These are phyloP conservation scores for Calonectria honghensis DNA, from an alignment of 2,329 filamentous ascomycete genomes.

Conservation along the genomic window DNA sequence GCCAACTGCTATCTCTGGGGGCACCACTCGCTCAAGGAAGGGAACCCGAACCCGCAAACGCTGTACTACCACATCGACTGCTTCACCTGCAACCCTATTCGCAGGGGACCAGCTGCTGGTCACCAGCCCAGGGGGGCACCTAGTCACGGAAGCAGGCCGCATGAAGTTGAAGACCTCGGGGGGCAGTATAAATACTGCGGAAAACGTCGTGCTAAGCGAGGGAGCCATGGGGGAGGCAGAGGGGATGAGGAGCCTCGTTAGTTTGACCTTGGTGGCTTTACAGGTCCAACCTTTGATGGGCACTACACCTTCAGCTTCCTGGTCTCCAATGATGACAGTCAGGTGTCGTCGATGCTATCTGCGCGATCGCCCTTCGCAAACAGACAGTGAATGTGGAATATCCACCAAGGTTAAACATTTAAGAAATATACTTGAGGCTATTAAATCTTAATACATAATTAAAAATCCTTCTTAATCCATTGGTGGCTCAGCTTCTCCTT, in stretches of 20 bases:
- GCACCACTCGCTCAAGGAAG: neutral
- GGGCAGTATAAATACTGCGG: neutral
- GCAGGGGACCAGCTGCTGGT: neutral
- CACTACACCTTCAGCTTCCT: neutral
- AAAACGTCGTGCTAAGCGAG: neutral
- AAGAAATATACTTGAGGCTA: neutral
- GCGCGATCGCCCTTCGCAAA: neutral
- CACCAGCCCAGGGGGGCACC: neutral
- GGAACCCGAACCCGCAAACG: neutral
- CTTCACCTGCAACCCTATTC: neutral
- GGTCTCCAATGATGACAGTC: neutral
- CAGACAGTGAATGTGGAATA: neutral
- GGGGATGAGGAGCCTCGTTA: neutral
- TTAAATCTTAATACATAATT: neutral
- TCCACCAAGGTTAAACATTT: neutral
- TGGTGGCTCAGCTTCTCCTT: slow-evolving; percentile 58
- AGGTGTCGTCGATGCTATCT: neutral
- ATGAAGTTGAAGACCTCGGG: neutral
- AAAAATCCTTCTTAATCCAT: slow-evolving; percentile 56
- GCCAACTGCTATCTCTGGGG: neutral
- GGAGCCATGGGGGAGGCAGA: neutral
- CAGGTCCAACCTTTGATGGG: neutral
- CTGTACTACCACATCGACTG: neutral
- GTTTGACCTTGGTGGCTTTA: neutral
- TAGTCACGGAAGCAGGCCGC: neutral